Percentiles rank a stretch among this genome's conserved stretches.
Evolutionary conservation across 176 grass and related monocot genomes (phyloP).

Genomic region (Pontederia paniculata): DNA sequence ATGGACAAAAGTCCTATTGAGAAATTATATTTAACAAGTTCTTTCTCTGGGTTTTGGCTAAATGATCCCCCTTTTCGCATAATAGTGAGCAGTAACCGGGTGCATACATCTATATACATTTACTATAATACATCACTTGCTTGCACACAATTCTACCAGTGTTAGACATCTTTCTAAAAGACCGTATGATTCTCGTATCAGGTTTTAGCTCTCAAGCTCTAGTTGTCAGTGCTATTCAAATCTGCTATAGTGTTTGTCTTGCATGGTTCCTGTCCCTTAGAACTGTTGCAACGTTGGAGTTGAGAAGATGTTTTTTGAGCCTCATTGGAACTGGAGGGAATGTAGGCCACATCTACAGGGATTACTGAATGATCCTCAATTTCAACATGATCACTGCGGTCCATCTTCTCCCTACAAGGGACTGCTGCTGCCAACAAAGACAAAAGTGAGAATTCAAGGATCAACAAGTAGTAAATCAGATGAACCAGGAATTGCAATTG

Average conservation of each 20-base stretch:
- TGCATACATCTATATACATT: too few species aligned
- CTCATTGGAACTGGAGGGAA: constrained; percentile 7
- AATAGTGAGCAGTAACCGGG: too few species aligned
- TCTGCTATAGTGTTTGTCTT: constrained; percentile 15
- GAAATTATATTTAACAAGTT: too few species aligned
- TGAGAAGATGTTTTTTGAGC: constrained; percentile 36
- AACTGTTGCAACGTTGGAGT: constrained; percentile 32
- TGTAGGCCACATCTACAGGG: constrained; percentile 21
- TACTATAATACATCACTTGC: too few species aligned
- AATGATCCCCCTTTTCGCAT: too few species aligned
- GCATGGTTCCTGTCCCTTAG: constrained; percentile 17
- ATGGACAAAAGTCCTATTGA: too few species aligned
- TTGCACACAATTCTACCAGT: too few species aligned
- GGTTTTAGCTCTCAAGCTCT: too few species aligned
- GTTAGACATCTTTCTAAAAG: too few species aligned
- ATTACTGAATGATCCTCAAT: constrained; percentile 27
- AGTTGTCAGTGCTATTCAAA: background rate
- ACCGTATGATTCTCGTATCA: too few species aligned
- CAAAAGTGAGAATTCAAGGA: background rate
- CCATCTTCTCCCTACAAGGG: constrained; percentile 43
- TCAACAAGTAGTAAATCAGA: background rate
- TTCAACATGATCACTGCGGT: constrained; percentile 35
- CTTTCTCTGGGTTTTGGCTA: too few species aligned
- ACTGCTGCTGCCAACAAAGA: constrained; percentile 24
- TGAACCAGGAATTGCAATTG: background rate